Evolutionary conservation across 2,329 filamentous ascomycete species (phyloP), one percentile per base, ranked within the genome.

Genomic region (Alternaria tenuissima): DNA sequence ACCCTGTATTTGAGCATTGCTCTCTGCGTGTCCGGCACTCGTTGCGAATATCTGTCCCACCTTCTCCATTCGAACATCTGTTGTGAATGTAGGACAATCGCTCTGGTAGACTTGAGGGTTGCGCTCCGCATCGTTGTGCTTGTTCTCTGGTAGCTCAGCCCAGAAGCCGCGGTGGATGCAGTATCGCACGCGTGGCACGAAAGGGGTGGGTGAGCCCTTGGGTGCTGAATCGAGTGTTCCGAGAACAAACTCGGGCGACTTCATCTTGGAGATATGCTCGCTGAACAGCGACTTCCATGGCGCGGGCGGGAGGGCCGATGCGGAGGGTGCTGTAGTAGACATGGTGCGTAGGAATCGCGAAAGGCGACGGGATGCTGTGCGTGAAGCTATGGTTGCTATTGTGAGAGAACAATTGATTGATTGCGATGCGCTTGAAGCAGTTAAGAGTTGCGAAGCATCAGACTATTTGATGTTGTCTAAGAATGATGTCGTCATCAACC

Each of bases 141-240:
- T 86, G 79, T 94, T 92, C 53, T 83, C 83, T 4, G 90, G 89
- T 1, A 96, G 82, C 56, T 86, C 84, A 0, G 88, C 89, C 87
- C 91, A 97, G 80, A 96, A 89, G 68, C 93, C 93, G 62, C 94
- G 90, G 80, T 88, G 94, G 72, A 97, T 88, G 79, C 94, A 95
- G 71, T 88, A 93, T 54, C 93, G 88, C 8, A 88, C 90, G 55
- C 92, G 86, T 0, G 84, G 81, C 2, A 83, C 67, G 62, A 80
- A 79, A 8, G 79, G 67, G 44, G 76, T 76, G 0, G 81, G 75
- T n/a, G 79, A 78, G 18, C 75, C 76, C 32, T 71, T 49, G 26
- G 83, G 78, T 6, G 79, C 81, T 18, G 74, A 72, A 57, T 76
- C 76, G 41, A 88, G 78, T 4, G 85, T 86, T 49, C 79, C 78